Percentiles rank a stretch among this genome's conserved stretches.
Conservation (phyloP, 192 early-diverging fungal genomes). For the Borealophlyctis nickersoniae region DNA sequence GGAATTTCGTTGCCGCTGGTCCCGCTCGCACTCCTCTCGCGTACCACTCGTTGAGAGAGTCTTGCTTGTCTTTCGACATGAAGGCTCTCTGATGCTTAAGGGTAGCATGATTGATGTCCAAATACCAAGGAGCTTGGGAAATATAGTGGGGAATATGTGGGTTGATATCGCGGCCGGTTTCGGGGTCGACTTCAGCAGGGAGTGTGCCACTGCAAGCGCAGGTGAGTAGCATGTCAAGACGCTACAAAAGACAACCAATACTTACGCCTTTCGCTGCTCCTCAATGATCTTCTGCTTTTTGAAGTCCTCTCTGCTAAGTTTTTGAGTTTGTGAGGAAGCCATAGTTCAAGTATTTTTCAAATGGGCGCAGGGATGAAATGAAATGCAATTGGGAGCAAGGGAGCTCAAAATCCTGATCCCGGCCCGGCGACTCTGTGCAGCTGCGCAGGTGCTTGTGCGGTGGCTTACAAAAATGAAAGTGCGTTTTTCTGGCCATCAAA, state of each 20-base stretch:
- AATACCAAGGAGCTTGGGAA: conserved; percentile 87
- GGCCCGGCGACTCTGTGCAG: too few species aligned
- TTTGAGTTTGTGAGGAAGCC: conserved; percentile 37
- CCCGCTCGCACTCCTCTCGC: conserved; percentile 68
- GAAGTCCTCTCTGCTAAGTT: conserved; percentile 94
- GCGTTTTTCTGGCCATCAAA: too few species aligned
- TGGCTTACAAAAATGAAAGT: too few species aligned
- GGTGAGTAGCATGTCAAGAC: not conserved
- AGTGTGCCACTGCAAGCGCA: conserved; percentile 39
- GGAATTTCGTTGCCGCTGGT: conserved; percentile 82
- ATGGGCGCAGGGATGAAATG: too few species aligned
- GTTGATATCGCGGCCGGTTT: conserved; percentile 89
- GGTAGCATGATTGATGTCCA: conserved; percentile 58
- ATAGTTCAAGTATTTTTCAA: conserved; percentile 3
- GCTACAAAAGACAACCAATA: conserved; percentile 1
- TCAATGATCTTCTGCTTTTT: conserved; percentile 91
- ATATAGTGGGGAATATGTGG: conserved; percentile 98
- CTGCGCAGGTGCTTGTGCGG: too few species aligned
- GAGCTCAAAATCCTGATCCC: too few species aligned
- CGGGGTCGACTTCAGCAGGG: conserved; percentile 48
- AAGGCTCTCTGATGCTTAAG: conserved; percentile 81
- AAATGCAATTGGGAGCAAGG: too few species aligned
- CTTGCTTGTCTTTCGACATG: conserved; percentile 24
- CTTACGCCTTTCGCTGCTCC: conserved; percentile 88
- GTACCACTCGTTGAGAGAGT: conserved; percentile 69